phyloP scores from a whole-genome alignment of 176 grass and related monocot species.

The Cenchrus purpureus region DNA sequence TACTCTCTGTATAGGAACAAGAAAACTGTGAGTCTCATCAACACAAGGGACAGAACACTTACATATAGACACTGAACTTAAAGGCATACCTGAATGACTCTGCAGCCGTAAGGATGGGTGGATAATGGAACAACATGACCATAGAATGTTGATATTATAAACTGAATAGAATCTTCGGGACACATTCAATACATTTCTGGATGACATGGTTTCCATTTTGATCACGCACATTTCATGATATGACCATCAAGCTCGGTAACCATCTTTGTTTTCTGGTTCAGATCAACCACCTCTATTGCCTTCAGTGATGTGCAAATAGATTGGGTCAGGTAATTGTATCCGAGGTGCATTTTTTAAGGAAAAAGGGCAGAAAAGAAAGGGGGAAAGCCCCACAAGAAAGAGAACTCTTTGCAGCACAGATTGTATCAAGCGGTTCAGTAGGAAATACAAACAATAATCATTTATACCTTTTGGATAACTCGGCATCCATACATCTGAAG shows the following conservation, averaged over 20 bases:
- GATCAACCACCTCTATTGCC: slow-evolving; percentile 94
- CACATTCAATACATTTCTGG: slow-evolving; percentile 97
- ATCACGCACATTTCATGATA: slow-evolving; percentile 91
- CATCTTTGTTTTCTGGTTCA: slow-evolving; percentile 94
- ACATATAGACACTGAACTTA: not conserved
- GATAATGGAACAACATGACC: slow-evolving; percentile 87
- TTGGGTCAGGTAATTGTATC: not conserved
- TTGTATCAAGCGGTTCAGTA: not conserved
- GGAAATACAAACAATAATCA: not conserved
- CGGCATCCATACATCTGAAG: slow-evolving; percentile 97
- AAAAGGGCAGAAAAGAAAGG: not conserved
- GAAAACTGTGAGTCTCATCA: slow-evolving; percentile 30
- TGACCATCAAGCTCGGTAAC: slow-evolving; percentile 82
- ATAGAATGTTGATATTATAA: slow-evolving; percentile 90
- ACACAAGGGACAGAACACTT: slow-evolving; percentile 23
- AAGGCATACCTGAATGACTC: slow-evolving; percentile 81
- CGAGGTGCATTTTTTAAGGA: not conserved
- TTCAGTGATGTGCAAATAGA: slow-evolving; percentile 38
- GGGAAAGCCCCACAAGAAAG: not conserved
- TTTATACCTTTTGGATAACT: slow-evolving; percentile 85
- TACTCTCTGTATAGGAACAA: slow-evolving; percentile 60
- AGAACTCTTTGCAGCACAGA: not conserved
- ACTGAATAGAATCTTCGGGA: slow-evolving; percentile 80
- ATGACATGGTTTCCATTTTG: slow-evolving; percentile 99
- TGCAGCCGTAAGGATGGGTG: slow-evolving; percentile 93